These are phyloP conservation scores for Phytophthora sp. DNA, from an alignment of 352 stramenopile genomes.

Conservation along the genomic window DNA sequence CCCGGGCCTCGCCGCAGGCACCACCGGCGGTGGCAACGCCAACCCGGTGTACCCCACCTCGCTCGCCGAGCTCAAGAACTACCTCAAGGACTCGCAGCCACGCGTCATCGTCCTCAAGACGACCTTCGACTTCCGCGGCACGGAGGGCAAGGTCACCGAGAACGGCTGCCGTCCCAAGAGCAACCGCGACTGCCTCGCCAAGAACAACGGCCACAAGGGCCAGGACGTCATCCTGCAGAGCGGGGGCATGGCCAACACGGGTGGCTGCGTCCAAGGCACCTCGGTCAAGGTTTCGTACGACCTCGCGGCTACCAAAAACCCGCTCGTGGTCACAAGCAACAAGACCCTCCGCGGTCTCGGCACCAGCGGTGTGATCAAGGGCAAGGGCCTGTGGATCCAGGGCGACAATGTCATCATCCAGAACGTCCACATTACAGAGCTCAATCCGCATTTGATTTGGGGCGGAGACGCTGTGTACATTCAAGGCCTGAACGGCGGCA, in stretches of 20 bases:
- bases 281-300: slow-evolving; percentile 32
- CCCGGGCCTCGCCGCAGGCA: slow-evolving; percentile 21
- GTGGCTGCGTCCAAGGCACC: slow-evolving; percentile 46
- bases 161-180: slow-evolving; percentile 45
- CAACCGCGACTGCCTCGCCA: slow-evolving; percentile 46
- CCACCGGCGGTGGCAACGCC: slow-evolving; percentile 49
- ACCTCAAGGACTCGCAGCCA: slow-evolving; percentile 40
- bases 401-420: no score
- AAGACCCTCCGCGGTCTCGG: slow-evolving; percentile 49
- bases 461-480: slow-evolving; percentile 40
- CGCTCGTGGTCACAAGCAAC: slow-evolving; percentile 35
- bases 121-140: slow-evolving; percentile 52
- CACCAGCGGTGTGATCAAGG: slow-evolving; percentile 39
- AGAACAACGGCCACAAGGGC: slow-evolving; percentile 58
- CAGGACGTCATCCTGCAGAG: slow-evolving; percentile 62
- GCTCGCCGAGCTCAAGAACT: slow-evolving; percentile 50
- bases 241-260: slow-evolving; percentile 56
- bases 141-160: slow-evolving; percentile 54
- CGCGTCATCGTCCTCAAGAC: slow-evolving; percentile 60
- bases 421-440: no score
- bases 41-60: slow-evolving; percentile 46
- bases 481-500: slow-evolving; percentile 26
- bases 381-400: no score
- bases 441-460: no score
- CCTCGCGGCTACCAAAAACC: slow-evolving; percentile 17